Evolutionary conservation across 495 filamentous ascomycete genomes (phyloP).

Genomic region (Penicillium daleae): DNA sequence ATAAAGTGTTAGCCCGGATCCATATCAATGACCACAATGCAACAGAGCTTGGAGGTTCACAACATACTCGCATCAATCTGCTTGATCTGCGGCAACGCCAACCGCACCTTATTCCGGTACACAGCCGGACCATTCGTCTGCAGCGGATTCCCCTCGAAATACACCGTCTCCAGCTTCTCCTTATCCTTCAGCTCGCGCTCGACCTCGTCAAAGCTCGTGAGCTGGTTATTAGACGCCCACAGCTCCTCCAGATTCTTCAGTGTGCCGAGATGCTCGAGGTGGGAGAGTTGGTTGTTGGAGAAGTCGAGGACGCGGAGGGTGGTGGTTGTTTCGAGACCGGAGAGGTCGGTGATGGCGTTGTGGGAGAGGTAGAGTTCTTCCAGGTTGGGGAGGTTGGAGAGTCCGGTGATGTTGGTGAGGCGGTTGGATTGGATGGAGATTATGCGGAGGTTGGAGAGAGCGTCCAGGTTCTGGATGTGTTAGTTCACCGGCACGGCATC

Average conservation of each 20-base stretch:
- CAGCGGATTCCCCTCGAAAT: constrained; percentile 95
- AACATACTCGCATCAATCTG: constrained; percentile 98
- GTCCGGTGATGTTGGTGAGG: constrained; percentile 76
- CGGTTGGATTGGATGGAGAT: constrained; percentile 98
- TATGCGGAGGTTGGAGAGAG: constrained; percentile 78
- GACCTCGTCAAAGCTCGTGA: constrained; percentile 80
- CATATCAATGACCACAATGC: not conserved
- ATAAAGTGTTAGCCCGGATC: constrained; percentile 8
- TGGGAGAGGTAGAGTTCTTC: constrained; percentile 99
- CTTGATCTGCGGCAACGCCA: constrained; percentile 82
- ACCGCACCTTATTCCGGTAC: constrained; percentile 89
- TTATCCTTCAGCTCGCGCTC: constrained; percentile 79
- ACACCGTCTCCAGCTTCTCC: constrained; percentile 83
- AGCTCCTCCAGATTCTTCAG: constrained; percentile 80
- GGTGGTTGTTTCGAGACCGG: constrained; percentile 71
- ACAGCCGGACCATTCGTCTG: constrained; percentile 73
- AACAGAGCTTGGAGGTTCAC: not conserved
- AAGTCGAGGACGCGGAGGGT: constrained; percentile 83
- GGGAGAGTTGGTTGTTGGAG: constrained; percentile 82
- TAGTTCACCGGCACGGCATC: not conserved
- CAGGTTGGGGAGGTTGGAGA: constrained; percentile 72
- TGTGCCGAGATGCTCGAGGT: constrained; percentile 70
- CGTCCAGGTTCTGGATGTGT: constrained; percentile 59
- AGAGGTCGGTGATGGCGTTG: constrained; percentile 81
- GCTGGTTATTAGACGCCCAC: constrained; percentile 90